phyloP scores from a whole-genome alignment of 441 rosid species.

The Sinapis alba region DNA sequence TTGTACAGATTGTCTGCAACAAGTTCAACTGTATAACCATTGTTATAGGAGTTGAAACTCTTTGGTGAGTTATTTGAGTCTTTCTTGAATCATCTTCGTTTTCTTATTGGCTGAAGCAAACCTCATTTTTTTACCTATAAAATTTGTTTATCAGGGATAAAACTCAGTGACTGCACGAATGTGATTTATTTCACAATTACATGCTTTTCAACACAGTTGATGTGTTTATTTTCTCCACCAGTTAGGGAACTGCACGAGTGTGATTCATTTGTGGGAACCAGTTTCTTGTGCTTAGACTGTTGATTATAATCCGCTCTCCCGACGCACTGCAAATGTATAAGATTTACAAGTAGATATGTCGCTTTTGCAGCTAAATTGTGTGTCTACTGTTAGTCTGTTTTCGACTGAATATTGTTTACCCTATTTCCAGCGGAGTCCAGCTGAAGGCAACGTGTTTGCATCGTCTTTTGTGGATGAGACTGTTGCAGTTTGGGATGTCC shows the following conservation, averaged over 20 bases:
- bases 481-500: constrained; percentile 87
- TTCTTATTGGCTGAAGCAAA: too few species aligned
- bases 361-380: background rate
- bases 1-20: background rate
- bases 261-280: constrained; percentile 85
- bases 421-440: constrained; percentile 82
- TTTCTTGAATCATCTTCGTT: too few species aligned
- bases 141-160: too few species aligned
- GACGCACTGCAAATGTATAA: constrained; percentile 85
- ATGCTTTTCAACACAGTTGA: constrained; percentile 44
- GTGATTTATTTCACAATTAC: background rate
- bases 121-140: too few species aligned
- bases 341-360: constrained; percentile 72
- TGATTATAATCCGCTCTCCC: constrained; percentile 65
- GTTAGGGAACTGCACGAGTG: constrained; percentile 87
- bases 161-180: too few species aligned
- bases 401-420: constrained; percentile 12
- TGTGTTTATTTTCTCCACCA: background rate
- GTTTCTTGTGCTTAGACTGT: constrained; percentile 73
- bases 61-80: too few species aligned
- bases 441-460: constrained; percentile 74
- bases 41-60: background rate
- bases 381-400: background rate
- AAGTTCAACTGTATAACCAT: background rate
- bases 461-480: constrained; percentile 82